Base-by-base conservation (phyloP, 305 asterid genomes). In the Solanum chacoense region DNA sequence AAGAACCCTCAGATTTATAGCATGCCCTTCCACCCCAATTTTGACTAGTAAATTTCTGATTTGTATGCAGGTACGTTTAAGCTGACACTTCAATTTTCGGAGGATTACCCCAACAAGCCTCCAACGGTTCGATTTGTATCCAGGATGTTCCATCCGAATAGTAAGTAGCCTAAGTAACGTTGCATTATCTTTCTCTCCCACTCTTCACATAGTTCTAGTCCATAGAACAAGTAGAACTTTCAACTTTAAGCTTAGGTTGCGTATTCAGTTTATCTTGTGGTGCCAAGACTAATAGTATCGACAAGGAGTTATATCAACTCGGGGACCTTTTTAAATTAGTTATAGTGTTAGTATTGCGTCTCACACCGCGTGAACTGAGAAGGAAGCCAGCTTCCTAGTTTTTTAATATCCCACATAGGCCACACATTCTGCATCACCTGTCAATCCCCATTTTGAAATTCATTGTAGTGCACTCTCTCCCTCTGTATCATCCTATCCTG, bases 21-120 rank as follows among this genome's bases (percentile, higher is more conserved):
- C 87, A 55, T 55, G 34, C 75, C 87, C 32, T 11, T 84, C 45
- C 32, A 50, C 42, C 45, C 29, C 38, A 22, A 59, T 32, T 32
- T 22, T 84, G 13, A 38, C 29, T 26, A 11, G 31, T 67, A 11
- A 77, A 14, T 65, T 74, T 90, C 8, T 89, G 85, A 40, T 79
- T 90, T 84, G 11, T 35, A 86, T 88, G 28, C 86, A 96, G 99
- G 99, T 87, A 96, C 98, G 84, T 95, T 96, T 89, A 95, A 95
- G 94, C 84, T 96, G 93, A 95, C 99, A 12, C 98, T 96, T 78
- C 98, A 95, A 50, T 95, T 96, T 93, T 84, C 91, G 1, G 98
- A 96, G 91, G 99, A 96, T 89, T 96, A 96, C 90, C 99, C 99
- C 20, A 96, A 96, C 80, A 96, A 96, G 95, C 98, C 99, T 65